A percentile compares a stretch with the other conserved stretches of the same genome.
phyloP scores from a whole-genome alignment of 2,329 filamentous ascomycete species.

The Stenocarpella maydis region DNA sequence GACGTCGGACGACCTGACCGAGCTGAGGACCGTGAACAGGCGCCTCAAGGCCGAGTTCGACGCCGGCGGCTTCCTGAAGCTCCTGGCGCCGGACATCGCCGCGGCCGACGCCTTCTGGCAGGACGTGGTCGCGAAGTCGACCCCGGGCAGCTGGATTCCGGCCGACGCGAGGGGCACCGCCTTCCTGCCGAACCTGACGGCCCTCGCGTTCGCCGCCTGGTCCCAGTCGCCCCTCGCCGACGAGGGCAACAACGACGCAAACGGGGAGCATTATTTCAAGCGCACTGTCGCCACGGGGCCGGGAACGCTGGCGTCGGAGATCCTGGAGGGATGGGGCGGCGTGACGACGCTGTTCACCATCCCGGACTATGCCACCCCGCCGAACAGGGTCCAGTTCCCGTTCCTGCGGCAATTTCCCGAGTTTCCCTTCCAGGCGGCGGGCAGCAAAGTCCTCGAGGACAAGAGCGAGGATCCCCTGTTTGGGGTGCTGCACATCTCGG shows the following conservation, averaged over 20 bases:
- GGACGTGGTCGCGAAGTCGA: conserved; percentile 35
- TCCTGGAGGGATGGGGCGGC: conserved; percentile 37
- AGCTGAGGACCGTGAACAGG: conserved; percentile 10
- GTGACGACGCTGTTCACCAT: conserved; percentile 49
- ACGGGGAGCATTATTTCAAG: conserved; percentile 45
- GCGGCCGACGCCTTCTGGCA: conserved; percentile 41
- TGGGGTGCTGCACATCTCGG: conserved; percentile 39
- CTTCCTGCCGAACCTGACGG: conserved; percentile 42
- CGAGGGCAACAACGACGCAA: conserved; percentile 41
- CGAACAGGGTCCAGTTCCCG: conserved; percentile 42
- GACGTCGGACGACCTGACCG: conserved; percentile 2
- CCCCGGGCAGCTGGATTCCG: conserved; percentile 36
- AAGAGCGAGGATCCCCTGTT: conserved; percentile 34
- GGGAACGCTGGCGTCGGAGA: conserved; percentile 38
- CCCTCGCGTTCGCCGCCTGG: conserved; percentile 39
- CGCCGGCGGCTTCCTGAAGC: conserved; percentile 38
- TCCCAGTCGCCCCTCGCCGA: conserved; percentile 38
- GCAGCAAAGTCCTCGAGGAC: conserved; percentile 39
- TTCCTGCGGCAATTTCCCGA: conserved; percentile 40
- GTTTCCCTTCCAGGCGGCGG: conserved; percentile 42
- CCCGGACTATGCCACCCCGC: conserved; percentile 41
- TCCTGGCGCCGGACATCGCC: conserved; percentile 39
- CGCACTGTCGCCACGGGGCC: conserved; percentile 34
- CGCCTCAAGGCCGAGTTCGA: conserved; percentile 41
- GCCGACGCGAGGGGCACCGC: conserved; percentile 39